Base-by-base conservation (phyloP, 2,329 filamentous ascomycete species). In the Graphilbum sp. region DNA sequence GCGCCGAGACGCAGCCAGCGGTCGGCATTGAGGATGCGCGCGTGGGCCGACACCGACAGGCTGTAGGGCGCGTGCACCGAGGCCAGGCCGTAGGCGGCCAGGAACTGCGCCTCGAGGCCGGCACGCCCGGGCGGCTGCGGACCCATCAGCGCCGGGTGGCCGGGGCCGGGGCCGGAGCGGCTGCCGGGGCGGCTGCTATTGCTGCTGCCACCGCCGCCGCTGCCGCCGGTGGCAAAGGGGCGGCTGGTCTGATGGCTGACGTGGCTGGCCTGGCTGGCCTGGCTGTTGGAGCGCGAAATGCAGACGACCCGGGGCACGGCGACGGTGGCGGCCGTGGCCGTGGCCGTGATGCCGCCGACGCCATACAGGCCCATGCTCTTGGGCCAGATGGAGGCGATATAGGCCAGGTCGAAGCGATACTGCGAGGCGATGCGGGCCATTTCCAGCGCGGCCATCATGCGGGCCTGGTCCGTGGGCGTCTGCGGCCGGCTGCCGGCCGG, bases 381-480 rank as follows among this genome's bases (percentile, higher is more conserved):
- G 4, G 70, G 69, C 69, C 70, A 73, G 13, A 75, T 54, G 44
- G 68, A 72, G 44, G 73, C 63, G 23, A 75, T 62, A 45, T 75
- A 75, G 12, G 74, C 59, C 19, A 75, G 56, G 45, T 72, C 67
- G 37, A 75, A 72, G 38, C 68, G 60, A 50, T 72, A 72, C 38
- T 64, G 62, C 4, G 57, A 60, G 5, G 71, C 70, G 30, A 75
- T 69, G 24, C 66, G 58, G 1, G 68, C 67, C 8, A 67, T 66
- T 49, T 69, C 62, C 34, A 69, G 63, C 8, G 69, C 69, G 3
- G 67, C 69, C 0, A 60, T 54, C 16, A 62, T 55, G 13, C 63
- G 64, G 12, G 63, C 61, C 1, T 66, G 61, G n/a, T 64, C 62
- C 2, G 59, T 54, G 0, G 63, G 59, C 6, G 45, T 43, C 25